Evolutionary conservation across 495 filamentous ascomycete genomes (phyloP), one percentile per base, ranked within the genome.

Genomic region (Penicillium goetzii): DNA sequence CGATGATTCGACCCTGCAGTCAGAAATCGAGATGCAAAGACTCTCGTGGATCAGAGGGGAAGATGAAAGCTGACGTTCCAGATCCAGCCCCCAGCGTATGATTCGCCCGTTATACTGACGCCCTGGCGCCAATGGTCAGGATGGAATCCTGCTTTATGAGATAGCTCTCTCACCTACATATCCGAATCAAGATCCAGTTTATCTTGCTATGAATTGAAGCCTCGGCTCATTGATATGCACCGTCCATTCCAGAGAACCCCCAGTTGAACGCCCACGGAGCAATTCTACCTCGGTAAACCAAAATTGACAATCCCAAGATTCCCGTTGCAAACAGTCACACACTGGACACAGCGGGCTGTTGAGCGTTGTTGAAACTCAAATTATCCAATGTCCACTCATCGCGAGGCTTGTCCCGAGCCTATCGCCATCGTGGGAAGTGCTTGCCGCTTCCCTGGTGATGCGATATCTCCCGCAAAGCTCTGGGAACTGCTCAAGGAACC

Each of bases 361-460:
- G 26, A 60, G 19, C 45, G 15, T 40, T 43, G 30, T 49, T 65
- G 54, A 61, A 61, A 62, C 43, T 23, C 49, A 15, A 21, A 30
- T 12, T 3, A 5, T 30, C 59, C 11, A 17, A 67, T 70, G 67
- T 28, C 52, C 26, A 59, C 38, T 40, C 50, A 59, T 56, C 26
- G 34, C 25, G 34, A 63, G 56, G 15, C 51, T 34, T 21, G 6
- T 30, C 32, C 53, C 6, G 74, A 79, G 64, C 80, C 78, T 19
- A 80, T 83, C 57, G 81, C 80, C 54, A 74, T 83, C 28, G 69
- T 81, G 36, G 80, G 81, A 59, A 81, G 75, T 66, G 75, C 80
- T 23, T 88, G 77, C 65, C 68, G 76, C 28, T 85, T 90, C 61
- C 86, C 88, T n/a, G 86, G 73, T 32, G 68, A 71, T 56, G 66